Conservation (phyloP, 2,329 filamentous ascomycete species). For the Grosmannia clavigera region DNA sequence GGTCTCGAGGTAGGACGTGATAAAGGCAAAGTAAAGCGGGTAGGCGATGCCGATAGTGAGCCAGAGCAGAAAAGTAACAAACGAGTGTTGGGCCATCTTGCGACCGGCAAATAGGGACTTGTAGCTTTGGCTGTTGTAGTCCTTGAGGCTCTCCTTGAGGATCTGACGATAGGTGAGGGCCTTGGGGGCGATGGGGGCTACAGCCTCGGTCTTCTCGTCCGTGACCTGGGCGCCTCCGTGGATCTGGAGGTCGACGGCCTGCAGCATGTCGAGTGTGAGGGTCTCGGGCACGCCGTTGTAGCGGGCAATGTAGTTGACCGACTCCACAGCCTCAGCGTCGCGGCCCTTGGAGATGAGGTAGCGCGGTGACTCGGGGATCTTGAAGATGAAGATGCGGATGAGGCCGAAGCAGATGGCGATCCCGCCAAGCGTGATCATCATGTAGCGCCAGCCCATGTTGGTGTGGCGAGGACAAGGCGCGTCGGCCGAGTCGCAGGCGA, state of each 20-base stretch:
- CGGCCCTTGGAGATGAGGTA: conserved; percentile 26
- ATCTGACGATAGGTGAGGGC: not conserved
- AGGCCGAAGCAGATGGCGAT: conserved; percentile 7
- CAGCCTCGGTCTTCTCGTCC: not conserved
- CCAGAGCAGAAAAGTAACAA: conserved; percentile 29
- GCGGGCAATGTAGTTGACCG: conserved; percentile 13
- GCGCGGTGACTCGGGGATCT: conserved; percentile 30
- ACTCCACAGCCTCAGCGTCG: conserved; percentile 15
- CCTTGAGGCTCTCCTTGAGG: conserved; percentile 16
- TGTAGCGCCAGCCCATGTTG: conserved; percentile 13
- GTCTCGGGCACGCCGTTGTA: conserved; percentile 23
- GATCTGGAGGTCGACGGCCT: conserved; percentile 13
- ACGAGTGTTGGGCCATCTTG: conserved; percentile 22
- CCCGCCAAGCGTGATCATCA: conserved; percentile 9
- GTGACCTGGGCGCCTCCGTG: not conserved
- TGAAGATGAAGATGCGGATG: conserved; percentile 14
- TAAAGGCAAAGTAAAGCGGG: conserved; percentile 33
- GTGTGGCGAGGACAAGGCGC: conserved; percentile 1
- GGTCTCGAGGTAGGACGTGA: conserved; percentile 30
- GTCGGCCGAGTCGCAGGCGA: conserved; percentile 15
- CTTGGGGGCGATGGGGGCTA: not conserved
- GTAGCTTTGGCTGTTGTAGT: conserved; percentile 18
- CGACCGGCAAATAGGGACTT: conserved; percentile 19
- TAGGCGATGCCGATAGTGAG: conserved; percentile 33
- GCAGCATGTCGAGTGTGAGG: conserved; percentile 25